Conservation (phyloP, 2,329 filamentous ascomycete species). For the Juglanconis oblonga region DNA sequence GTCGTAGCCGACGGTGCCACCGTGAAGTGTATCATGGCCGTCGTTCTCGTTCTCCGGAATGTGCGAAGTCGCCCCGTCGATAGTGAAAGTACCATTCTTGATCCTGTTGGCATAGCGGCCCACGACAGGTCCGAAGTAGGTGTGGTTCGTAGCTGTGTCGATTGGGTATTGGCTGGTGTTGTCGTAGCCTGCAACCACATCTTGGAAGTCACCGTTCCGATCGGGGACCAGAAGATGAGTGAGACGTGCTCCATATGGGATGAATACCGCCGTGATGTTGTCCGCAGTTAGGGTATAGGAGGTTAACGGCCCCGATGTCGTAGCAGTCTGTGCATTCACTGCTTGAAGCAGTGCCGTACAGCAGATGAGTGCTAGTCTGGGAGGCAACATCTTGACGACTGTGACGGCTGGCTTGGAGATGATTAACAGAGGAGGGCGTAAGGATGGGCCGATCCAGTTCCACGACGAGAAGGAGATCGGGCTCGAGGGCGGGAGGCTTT, state of each 20-base stretch:
- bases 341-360: neutral
- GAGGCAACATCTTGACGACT: neutral
- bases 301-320: slow-evolving; percentile 4
- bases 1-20: slow-evolving; percentile 8
- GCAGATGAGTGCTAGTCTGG: neutral
- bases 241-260: slow-evolving; percentile 11
- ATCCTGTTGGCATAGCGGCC: slow-evolving; percentile 10
- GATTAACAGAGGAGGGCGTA: too few relatives aligned
- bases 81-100: slow-evolving; percentile 11
- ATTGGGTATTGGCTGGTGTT: slow-evolving; percentile 9
- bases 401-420: neutral
- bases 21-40: slow-evolving; percentile 10
- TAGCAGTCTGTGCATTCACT: slow-evolving; percentile 6
- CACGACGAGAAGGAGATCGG: too few relatives aligned
- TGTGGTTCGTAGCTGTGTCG: slow-evolving; percentile 8
- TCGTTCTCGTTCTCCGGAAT: slow-evolving; percentile 9
- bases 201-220: slow-evolving; percentile 4
- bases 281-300: slow-evolving; percentile 13
- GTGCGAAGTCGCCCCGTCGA: slow-evolving; percentile 4
- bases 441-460: too few relatives aligned
- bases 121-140: slow-evolving; percentile 11
- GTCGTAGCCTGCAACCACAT: slow-evolving; percentile 12
- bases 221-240: slow-evolving; percentile 13
- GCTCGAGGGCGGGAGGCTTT: neutral
- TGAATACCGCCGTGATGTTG: slow-evolving; percentile 12